Conservation (phyloP, 2,329 filamentous ascomycete genomes). For the Magnaporthales sp. region DNA sequence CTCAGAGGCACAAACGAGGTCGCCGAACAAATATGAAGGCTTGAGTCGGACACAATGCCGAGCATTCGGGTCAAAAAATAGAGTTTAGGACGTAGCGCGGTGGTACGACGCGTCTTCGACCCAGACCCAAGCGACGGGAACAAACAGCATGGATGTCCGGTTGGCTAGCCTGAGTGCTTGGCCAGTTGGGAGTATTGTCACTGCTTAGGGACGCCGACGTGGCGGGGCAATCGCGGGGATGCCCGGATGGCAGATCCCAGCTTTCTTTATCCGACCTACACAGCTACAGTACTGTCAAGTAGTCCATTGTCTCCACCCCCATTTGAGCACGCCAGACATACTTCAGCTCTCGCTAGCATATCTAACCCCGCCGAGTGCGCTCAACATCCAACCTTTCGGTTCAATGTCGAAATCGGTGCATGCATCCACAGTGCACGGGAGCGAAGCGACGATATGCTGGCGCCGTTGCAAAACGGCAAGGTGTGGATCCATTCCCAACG, state of each 20-base stretch:
- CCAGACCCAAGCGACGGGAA: not conserved
- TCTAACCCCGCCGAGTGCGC: not conserved
- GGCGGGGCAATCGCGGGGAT: not conserved
- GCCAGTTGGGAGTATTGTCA: not conserved
- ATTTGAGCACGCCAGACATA: not conserved
- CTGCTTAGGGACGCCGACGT: not conserved
- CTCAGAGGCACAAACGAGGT: not conserved
- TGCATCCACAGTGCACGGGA: not conserved
- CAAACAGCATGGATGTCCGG: not conserved
- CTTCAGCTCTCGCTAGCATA: not conserved
- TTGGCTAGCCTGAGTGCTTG: not conserved
- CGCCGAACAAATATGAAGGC: not conserved
- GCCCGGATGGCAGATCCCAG: not conserved
- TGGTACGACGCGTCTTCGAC: not conserved
- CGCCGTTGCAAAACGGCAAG: not conserved
- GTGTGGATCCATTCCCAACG: not conserved
- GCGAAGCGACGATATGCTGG: not conserved
- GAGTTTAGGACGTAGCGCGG: not conserved
- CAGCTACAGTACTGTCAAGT: too few relatives aligned
- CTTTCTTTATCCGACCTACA: not conserved
- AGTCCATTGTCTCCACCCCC: not conserved
- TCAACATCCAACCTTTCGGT: not conserved
- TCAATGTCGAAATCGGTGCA: not conserved
- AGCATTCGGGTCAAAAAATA: not conserved
- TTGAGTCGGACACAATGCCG: not conserved